Evolutionary conservation across 306 rosid species (phyloP).

Genomic region (Trichosanthes cucumerina): DNA sequence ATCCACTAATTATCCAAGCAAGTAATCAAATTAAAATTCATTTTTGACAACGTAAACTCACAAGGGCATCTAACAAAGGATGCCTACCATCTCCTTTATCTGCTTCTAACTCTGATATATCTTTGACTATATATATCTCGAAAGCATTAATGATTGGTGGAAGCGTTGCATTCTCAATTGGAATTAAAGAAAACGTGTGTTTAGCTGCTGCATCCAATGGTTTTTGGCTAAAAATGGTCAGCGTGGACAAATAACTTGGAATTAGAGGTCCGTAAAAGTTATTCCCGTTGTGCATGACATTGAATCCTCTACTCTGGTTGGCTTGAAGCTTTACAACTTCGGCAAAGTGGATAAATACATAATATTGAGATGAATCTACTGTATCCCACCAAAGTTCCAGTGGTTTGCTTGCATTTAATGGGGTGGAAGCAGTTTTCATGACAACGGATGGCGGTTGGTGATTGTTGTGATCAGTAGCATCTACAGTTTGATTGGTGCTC

Average conservation of each 20-base stretch:
- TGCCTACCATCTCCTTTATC: constrained; percentile 8
- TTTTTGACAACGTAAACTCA: background rate
- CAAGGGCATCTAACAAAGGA: background rate
- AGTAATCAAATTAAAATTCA: background rate
- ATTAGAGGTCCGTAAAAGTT: background rate
- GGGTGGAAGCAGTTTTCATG: constrained; percentile 17
- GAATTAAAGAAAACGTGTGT: background rate
- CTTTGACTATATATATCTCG: constrained; percentile 15
- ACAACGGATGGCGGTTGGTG: constrained; percentile 17
- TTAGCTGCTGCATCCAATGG: background rate
- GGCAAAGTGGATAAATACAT: constrained; percentile 25
- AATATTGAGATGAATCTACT: background rate
- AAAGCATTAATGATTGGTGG: constrained; percentile 44
- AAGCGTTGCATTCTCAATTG: constrained; percentile 18
- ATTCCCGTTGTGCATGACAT: constrained; percentile 16
- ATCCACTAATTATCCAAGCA: constrained; percentile 25
- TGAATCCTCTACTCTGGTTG: constrained; percentile 21
- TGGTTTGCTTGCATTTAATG: background rate
- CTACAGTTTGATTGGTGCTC: background rate
- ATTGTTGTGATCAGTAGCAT: background rate
- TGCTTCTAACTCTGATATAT: constrained; percentile 3
- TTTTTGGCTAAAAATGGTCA: background rate
- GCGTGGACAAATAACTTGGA: constrained; percentile 23
- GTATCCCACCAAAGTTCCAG: background rate
- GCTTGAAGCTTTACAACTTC: constrained; percentile 25